Conservation (phyloP, 176 grass and related monocot genomes). For the Tuctoria greenei region DNA sequence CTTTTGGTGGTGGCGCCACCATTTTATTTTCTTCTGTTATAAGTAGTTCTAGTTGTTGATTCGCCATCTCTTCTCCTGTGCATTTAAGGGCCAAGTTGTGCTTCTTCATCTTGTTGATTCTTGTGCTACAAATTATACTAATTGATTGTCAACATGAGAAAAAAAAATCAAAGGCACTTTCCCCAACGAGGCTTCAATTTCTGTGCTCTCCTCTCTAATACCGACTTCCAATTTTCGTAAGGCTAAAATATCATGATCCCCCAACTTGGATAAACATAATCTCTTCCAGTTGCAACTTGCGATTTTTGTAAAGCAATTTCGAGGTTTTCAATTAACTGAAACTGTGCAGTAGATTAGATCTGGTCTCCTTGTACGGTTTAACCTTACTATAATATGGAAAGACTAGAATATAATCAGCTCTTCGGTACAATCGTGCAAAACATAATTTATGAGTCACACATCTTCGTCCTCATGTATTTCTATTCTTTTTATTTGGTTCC, state of each 20-base stretch:
- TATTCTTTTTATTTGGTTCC: conserved; percentile 3
- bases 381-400: conserved; percentile 22
- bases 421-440: no score
- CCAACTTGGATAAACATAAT: conserved; percentile 35
- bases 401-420: no score
- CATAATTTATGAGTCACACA: no score
- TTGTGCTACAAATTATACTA: conserved; percentile 14
- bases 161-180: conserved; percentile 17
- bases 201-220: conserved; percentile 14
- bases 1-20: conserved; percentile 55
- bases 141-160: neutral
- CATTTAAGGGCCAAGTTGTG: conserved; percentile 24
- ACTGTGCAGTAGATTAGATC: conserved; percentile 65
- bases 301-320: conserved; percentile 31
- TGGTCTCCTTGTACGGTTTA: conserved; percentile 36
- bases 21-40: conserved; percentile 2
- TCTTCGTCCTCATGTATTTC: conserved; percentile 12
- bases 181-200: conserved; percentile 30
- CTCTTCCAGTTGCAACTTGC: conserved; percentile 6
- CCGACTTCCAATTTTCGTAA: conserved; percentile 26
- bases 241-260: conserved; percentile 34
- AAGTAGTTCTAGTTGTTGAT: neutral
- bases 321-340: conserved; percentile 28
- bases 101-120: conserved; percentile 20
- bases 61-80: conserved; percentile 22